Base-by-base conservation (phyloP, 2,329 filamentous ascomycete genomes). In the Amauroascus verrucosus region DNA sequence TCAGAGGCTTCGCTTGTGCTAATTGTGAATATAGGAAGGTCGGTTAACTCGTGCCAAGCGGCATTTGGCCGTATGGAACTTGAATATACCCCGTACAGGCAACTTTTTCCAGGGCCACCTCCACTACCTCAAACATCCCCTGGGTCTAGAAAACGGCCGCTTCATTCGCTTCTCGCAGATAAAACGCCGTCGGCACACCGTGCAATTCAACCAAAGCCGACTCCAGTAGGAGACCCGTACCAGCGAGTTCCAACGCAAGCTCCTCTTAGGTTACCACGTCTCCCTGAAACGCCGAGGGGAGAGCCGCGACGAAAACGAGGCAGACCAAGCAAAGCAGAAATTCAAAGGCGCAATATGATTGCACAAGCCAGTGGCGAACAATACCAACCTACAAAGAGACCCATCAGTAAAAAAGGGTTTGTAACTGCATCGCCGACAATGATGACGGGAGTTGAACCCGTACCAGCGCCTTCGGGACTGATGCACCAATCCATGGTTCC, bases 251-350 rank as follows among this genome's bases (percentile, higher is more conserved):
- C 69, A 59, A 65, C 63, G 55, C 61, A 63, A 13, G 60, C 63
- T 13, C 64, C 67, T 0, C 62, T 63, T 18, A 65, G 66, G 43
- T 59, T 70, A 24, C 69, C 70, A 20, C 68, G 68, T 14, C 57
- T 63, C 22, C 55, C 65, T 11, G 68, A 70, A 26, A 54, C 53
- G 24, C 37, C 59, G 5, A 55, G 54, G 41, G 62, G 63, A 35
- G 67, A 71, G 48, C 67, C 65, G 32, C 68, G 64, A 51, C 63
- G 67, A 43, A 72, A 72, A 66, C 64, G 70, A 52, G 70, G 70
- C n/a, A 67, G 70, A 14, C 70, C 70, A 54, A 72, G 64, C 56
- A 72, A 72, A 61, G 63, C 62, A 32, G 70, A 72, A 55, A 63
- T 65, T 2, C 69, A 71, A 56, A 64, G 68, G 46, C 69, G 69